Percentiles rank a stretch among this genome's conserved stretches.
Conservation (phyloP, 176 grass and related monocot genomes). For the Oryza glaberrima region DNA sequence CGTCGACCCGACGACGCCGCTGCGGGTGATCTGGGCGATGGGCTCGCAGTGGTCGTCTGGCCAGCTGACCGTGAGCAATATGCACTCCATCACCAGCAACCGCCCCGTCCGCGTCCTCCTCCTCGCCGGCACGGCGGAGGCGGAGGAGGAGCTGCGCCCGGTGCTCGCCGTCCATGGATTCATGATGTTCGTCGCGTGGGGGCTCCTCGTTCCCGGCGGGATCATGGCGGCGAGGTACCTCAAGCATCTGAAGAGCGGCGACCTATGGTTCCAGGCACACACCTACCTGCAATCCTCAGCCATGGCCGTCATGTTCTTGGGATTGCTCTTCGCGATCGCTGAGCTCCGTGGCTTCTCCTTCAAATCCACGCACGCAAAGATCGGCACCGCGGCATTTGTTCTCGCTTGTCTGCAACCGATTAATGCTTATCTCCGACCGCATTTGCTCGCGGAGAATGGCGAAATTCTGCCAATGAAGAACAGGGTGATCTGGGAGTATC, state of each 20-base stretch:
- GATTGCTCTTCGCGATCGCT: constrained; percentile 76
- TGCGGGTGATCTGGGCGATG: constrained; percentile 88
- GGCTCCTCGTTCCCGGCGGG: constrained; percentile 65
- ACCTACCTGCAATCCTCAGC: constrained; percentile 76
- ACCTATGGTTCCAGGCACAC: constrained; percentile 78
- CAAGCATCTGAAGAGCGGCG: constrained; percentile 74
- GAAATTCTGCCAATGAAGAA: constrained; percentile 46
- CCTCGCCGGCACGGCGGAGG: constrained; percentile 70
- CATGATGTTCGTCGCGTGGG: constrained; percentile 98
- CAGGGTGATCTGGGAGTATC: constrained; percentile 69
- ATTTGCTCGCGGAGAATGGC: constrained; percentile 43
- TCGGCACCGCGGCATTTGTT: constrained; percentile 53
- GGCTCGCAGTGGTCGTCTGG: constrained; percentile 72
- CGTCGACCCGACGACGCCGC: constrained; percentile 72
- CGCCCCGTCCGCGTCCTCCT: constrained; percentile 61
- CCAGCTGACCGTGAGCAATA: constrained; percentile 57
- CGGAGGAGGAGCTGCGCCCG: constrained; percentile 69
- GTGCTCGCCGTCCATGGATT: constrained; percentile 89
- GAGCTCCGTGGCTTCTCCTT: constrained; percentile 79
- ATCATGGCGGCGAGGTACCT: constrained; percentile 75
- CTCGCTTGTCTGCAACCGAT: constrained; percentile 65
- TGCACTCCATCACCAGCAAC: constrained; percentile 86
- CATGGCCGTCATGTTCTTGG: constrained; percentile 74
- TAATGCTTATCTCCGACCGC: constrained; percentile 71
- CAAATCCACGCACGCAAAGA: constrained; percentile 70